phyloP scores from a whole-genome alignment of 108 stramenopile genomes.

The Pseudonitzschia delicatissima region DNA sequence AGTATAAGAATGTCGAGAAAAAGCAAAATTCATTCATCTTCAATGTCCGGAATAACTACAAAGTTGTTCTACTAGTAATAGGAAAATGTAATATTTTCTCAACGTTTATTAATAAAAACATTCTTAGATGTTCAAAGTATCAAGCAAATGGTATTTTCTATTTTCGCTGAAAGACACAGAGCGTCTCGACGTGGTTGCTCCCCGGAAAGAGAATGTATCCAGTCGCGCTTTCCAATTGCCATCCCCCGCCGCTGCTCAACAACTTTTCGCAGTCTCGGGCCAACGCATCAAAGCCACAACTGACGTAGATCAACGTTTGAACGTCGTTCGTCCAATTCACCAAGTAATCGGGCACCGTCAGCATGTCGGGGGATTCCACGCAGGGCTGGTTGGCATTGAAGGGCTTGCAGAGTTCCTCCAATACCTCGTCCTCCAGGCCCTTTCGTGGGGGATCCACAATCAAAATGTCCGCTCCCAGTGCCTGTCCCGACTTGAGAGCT shows the following conservation, averaged over 20 bases:
- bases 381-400: conserved; percentile 64
- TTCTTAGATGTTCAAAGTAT: too few species aligned
- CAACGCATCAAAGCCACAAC: conserved; percentile 96
- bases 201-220: conserved; percentile 96
- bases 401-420: conserved; percentile 71
- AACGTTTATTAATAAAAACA: too few species aligned
- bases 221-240: conserved; percentile 85
- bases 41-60: too few species aligned
- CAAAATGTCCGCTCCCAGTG: conserved; percentile 85
- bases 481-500: conserved; percentile 78
- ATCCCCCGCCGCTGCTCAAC: conserved; percentile 68
- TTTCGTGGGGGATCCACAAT: conserved; percentile 96
- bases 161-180: conserved; percentile 81
- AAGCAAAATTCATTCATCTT: too few species aligned
- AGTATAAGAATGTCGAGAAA: too few species aligned
- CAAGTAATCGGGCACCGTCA: conserved; percentile 50
- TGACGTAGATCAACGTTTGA: conserved; percentile 91
- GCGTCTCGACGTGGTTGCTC: conserved; percentile 92
- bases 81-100: too few species aligned
- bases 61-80: too few species aligned
- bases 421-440: conserved; percentile 83
- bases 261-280: conserved; percentile 85
- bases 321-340: conserved; percentile 76
- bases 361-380: conserved; percentile 47
- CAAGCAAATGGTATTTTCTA: too few species aligned